Evolutionary conservation across 352 stramenopile species (phyloP), one percentile per base, ranked within the genome.

Genomic region (Globisporangium ultimum): DNA sequence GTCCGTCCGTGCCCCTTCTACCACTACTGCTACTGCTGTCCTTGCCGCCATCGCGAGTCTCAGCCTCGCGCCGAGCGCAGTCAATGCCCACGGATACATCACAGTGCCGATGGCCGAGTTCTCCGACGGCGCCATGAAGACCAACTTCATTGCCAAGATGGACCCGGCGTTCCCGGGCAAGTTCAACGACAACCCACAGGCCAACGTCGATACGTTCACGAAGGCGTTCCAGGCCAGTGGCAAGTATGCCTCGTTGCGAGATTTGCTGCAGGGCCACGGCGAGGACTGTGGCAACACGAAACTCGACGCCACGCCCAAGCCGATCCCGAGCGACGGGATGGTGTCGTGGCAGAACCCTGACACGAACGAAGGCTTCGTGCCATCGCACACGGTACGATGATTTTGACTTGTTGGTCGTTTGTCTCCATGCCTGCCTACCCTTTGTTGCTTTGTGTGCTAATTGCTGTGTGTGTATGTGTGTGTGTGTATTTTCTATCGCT

Each of bases 81-180:
- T 74, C 5, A 24, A 80, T 21, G 78, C 73, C 6, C 78, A 88
- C 58, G 78, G 78, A 47, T 83, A 75, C 68, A 46, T 88, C 11
- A 67, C 69, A n/a, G 63, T 71, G 15, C 74, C 76, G 12, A 55
- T 52, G 1, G 67, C 71, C 47, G 64, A 84, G 55, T 85, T 81
- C 57, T 47, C 64, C 28, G 65, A 72, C 42, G 18, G 67, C 7
- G 53, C 57, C 15, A 66, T 51, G 11, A 54, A 54, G 28, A 88
- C 78, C 24, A 64, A 53, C 42, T 84, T 76, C 65, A 56, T 55
- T 34, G 66, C 43, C 53, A 75, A 55, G 61, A 88, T 84, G 54
- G 63, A 66, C 47, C 61, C 63, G 42, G 51, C 64, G 15, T 88
- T 80, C 55, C 53, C 53, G 12, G 78, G 78, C n/a, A 74, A 80